A percentile compares a stretch with the other conserved stretches of the same genome.
Conservation (phyloP, 306 rosid species). For the Myrica gale region DNA sequence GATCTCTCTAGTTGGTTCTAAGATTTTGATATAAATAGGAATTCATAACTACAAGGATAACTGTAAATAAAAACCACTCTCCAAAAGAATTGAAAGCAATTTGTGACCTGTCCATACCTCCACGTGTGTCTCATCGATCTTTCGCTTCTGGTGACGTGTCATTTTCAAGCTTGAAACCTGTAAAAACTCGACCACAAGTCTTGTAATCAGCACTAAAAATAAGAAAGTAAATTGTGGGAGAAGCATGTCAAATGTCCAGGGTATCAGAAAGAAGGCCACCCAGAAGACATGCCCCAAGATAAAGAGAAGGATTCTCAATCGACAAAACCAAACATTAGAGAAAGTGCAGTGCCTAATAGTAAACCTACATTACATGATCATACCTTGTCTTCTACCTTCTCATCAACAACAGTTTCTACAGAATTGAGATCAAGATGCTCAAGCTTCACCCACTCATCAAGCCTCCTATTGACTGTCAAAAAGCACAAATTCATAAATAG, state of each 20-base stretch:
- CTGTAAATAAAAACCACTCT: background rate
- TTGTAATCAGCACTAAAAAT: background rate
- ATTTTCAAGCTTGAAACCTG: conserved; percentile 95
- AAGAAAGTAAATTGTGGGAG: background rate
- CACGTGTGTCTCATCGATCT: conserved; percentile 96
- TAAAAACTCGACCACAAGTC: conserved; percentile 23
- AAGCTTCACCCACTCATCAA: conserved; percentile 99
- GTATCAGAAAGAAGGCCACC: background rate
- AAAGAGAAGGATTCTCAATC: background rate
- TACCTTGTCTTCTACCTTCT: conserved; percentile 99
- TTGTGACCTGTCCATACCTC: conserved; percentile 56
- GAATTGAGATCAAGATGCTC: conserved; percentile 96
- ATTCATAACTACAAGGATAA: background rate
- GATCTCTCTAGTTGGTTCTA: background rate
- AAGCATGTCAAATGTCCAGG: background rate
- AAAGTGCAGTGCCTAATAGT: background rate
- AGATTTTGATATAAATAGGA: background rate
- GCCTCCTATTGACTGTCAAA: conserved; percentile 89
- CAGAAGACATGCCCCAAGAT: background rate
- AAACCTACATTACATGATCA: conserved; percentile 1
- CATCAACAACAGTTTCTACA: conserved; percentile 94
- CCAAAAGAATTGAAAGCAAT: background rate
- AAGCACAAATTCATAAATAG: background rate
- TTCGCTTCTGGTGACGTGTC: conserved; percentile 99
- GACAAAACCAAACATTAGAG: background rate